Percentiles rank a stretch among this genome's conserved stretches.
These are phyloP conservation scores for Lentithecium fluviatile DNA, from an alignment of 495 filamentous ascomycete genomes.

Conservation along the genomic window DNA sequence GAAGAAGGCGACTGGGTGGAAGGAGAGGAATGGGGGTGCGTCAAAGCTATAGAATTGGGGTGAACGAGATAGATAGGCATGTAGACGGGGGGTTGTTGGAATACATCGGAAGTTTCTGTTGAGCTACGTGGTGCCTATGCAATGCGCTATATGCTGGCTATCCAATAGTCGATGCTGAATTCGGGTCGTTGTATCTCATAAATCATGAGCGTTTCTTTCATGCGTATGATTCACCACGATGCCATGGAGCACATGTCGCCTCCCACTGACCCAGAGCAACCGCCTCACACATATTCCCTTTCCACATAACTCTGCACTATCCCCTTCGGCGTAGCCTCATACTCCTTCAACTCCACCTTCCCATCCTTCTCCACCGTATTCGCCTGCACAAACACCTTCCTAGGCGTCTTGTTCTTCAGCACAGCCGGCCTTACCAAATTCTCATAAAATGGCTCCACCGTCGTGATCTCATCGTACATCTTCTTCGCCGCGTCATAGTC, in stretches of 20 bases:
- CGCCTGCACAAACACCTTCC: slow-evolving; percentile 95
- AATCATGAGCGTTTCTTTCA: no score
- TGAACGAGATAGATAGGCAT: no score
- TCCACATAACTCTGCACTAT: slow-evolving; percentile 91
- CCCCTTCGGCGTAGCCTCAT: slow-evolving; percentile 80
- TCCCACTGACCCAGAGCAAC: background rate
- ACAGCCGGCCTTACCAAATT: slow-evolving; percentile 74
- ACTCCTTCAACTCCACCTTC: slow-evolving; percentile 78
- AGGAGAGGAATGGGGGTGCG: no score
- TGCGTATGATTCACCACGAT: no score
- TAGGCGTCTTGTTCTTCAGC: slow-evolving; percentile 79
- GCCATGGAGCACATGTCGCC: no score
- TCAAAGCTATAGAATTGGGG: no score
- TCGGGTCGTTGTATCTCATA: no score
- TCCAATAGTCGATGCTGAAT: no score
- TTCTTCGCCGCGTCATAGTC: slow-evolving; percentile 71
- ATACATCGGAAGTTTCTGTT: no score
- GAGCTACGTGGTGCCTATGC: no score
- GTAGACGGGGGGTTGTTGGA: no score
- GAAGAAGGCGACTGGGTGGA: background rate
- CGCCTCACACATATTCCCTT: slow-evolving; percentile 53
- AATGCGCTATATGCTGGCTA: no score
- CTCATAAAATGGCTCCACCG: slow-evolving; percentile 77
- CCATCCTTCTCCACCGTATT: slow-evolving; percentile 78
- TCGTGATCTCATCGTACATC: slow-evolving; percentile 80